Evolutionary conservation across 768 basidiomycete species (phyloP).

Genomic region (Antrodiella citrinella): DNA sequence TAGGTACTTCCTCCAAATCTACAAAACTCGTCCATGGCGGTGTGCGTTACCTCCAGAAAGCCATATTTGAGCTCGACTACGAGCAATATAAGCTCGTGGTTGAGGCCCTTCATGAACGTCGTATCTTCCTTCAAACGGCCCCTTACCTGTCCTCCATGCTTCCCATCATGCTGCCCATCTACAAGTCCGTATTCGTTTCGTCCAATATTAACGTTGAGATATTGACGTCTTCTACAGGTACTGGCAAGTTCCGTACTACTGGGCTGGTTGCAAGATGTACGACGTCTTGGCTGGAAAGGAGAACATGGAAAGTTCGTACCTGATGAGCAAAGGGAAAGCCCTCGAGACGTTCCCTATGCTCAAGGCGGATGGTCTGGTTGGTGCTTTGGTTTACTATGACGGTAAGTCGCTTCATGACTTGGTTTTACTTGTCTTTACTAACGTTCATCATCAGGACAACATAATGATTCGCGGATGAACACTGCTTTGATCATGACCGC

Average conservation of each 20-base stretch:
- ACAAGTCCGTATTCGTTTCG: conserved; percentile 51
- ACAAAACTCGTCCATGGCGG: conserved; percentile 99
- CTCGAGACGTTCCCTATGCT: conserved; percentile 96
- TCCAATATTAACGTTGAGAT: not conserved
- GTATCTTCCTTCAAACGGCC: conserved; percentile 91
- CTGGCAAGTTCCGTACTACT: conserved; percentile 98
- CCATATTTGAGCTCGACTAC: conserved; percentile 90
- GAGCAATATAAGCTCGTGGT: conserved; percentile 93
- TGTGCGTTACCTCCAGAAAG: conserved; percentile 96
- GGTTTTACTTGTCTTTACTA: conserved; percentile 4
- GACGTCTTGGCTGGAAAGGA: conserved; percentile 91
- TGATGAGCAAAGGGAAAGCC: conserved; percentile 92
- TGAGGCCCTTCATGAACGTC: conserved; percentile 91
- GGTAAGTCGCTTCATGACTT: conserved; percentile 42
- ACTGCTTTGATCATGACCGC: conserved; percentile 91
- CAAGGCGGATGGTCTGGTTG: conserved; percentile 84
- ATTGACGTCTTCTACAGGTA: conserved; percentile 40
- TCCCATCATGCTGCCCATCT: conserved; percentile 95
- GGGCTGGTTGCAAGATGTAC: conserved; percentile 92
- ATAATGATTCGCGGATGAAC: conserved; percentile 99
- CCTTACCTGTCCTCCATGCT: conserved; percentile 90
- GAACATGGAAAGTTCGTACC: conserved; percentile 93
- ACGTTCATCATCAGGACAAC: conserved; percentile 91
- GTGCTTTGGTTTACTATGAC: conserved; percentile 96
- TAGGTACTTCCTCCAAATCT: conserved; percentile 93